These are phyloP conservation scores for Hypoxylon sp. DNA, from an alignment of 2,329 filamentous ascomycete genomes.

Conservation along the genomic window DNA sequence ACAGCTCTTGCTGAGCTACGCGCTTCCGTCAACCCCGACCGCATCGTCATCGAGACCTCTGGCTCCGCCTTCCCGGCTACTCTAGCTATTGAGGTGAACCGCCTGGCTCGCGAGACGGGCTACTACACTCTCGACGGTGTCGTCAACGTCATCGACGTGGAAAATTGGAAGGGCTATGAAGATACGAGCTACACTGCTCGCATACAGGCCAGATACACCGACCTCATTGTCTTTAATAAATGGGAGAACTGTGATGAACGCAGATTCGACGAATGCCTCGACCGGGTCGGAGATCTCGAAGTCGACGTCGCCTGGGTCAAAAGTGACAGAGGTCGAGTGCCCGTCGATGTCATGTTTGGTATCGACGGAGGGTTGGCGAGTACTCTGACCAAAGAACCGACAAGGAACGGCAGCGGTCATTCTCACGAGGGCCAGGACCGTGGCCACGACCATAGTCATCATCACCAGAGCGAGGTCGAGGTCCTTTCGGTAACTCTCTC, in stretches of 20 bases:
- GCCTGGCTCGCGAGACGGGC: conserved; percentile 76
- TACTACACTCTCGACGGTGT: conserved; percentile 86
- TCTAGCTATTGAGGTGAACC: conserved; percentile 89
- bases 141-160: conserved; percentile 89
- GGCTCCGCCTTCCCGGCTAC: conserved; percentile 91
- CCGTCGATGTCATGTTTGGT: conserved; percentile 84
- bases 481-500: conserved; percentile 84
- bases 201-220: conserved; percentile 89
- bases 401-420: conserved; percentile 52
- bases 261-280: conserved; percentile 80
- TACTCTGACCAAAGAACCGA: conserved; percentile 59
- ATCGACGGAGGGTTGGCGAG: conserved; percentile 84
- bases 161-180: conserved; percentile 95
- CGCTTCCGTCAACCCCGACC: conserved; percentile 71
- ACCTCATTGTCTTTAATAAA: conserved; percentile 92
- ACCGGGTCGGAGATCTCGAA: conserved; percentile 83
- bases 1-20: conserved; percentile 83
- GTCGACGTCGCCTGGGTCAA: conserved; percentile 86
- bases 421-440: conserved; percentile 52
- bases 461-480: conserved; percentile 89
- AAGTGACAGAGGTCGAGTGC: conserved; percentile 83
- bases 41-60: conserved; percentile 94
- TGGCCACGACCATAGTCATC: conserved; percentile 60
- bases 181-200: conserved; percentile 91
- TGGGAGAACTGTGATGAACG: conserved; percentile 84